Conservation (phyloP, 805 yeast genomes). For the Spathaspora girioi region DNA sequence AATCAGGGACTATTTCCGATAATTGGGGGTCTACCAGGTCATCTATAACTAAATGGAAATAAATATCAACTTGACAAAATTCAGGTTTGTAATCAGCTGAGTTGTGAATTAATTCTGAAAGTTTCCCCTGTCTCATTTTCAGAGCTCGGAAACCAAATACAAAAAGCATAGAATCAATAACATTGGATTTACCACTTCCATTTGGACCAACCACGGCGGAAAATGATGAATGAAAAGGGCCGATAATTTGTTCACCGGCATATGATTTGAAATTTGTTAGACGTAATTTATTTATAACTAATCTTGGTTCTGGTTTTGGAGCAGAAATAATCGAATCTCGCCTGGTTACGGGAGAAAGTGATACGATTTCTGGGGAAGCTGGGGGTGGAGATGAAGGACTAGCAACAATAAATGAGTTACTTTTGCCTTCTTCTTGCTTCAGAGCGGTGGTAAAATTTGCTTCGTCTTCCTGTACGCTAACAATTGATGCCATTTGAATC, state of each 20-base stretch:
- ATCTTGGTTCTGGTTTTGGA: slow-evolving; percentile 46
- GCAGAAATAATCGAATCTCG: background rate
- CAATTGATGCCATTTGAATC: background rate
- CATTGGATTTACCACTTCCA: slow-evolving; percentile 97
- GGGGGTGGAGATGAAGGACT: background rate
- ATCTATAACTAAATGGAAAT: slow-evolving; percentile 76
- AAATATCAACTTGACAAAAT: slow-evolving; percentile 87
- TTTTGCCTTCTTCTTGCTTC: background rate
- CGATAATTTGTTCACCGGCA: slow-evolving; percentile 89
- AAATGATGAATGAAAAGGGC: slow-evolving; percentile 91
- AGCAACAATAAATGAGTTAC: background rate
- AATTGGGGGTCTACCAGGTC: slow-evolving; percentile 30
- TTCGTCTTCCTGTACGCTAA: background rate
- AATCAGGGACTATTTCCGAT: slow-evolving; percentile 37
- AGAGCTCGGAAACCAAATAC: slow-evolving; percentile 96
- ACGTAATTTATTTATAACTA: slow-evolving; percentile 72
- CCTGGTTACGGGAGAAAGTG: background rate
- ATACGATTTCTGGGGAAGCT: background rate
- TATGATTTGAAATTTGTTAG: slow-evolving; percentile 90
- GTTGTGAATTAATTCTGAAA: slow-evolving; percentile 90
- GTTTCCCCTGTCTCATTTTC: slow-evolving; percentile 93
- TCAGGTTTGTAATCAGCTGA: slow-evolving; percentile 58
- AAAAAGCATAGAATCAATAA: slow-evolving; percentile 91
- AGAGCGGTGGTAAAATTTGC: background rate
- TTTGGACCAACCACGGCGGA: slow-evolving; percentile 98